phyloP scores from a whole-genome alignment of 176 grass and related monocot genomes.

The Typha latifolia region DNA sequence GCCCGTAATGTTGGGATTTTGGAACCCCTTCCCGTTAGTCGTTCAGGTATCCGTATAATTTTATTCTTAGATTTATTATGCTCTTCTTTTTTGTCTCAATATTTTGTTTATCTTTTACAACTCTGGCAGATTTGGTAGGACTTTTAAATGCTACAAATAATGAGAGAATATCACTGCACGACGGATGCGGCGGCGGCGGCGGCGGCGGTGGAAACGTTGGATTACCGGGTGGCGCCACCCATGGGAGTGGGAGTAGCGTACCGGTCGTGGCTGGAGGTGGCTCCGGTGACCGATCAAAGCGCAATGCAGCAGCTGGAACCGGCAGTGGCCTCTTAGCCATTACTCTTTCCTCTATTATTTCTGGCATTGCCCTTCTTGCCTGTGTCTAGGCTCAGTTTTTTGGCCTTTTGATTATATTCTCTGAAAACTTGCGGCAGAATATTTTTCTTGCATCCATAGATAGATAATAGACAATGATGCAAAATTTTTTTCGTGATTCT shows the following conservation, averaged over 20 bases:
- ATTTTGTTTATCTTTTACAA: too few species aligned
- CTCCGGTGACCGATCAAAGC: not conserved
- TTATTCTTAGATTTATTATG: too few species aligned
- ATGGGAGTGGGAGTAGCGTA: too few species aligned
- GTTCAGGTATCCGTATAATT: too few species aligned
- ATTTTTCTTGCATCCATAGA: not conserved
- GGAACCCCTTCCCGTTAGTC: too few species aligned
- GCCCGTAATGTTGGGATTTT: too few species aligned
- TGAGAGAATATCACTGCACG: not conserved
- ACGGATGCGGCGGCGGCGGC: not conserved
- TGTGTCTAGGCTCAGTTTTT: not conserved
- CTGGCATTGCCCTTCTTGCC: not conserved
- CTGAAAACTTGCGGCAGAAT: not conserved
- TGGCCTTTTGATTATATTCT: not conserved
- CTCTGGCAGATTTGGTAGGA: not conserved
- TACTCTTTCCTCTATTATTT: not conserved
- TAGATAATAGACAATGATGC: too few species aligned
- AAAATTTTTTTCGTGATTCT: too few species aligned
- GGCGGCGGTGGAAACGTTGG: not conserved
- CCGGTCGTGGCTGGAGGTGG: not conserved
- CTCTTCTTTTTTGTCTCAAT: too few species aligned
- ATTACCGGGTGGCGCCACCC: too few species aligned
- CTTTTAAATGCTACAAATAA: not conserved
- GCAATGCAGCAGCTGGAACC: not conserved
- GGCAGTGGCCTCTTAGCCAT: not conserved